Percentiles rank a stretch among this genome's conserved stretches.
Conservation (phyloP, 1,284 basidiomycete genomes). For the Stygiomarasmius scandens region DNA sequence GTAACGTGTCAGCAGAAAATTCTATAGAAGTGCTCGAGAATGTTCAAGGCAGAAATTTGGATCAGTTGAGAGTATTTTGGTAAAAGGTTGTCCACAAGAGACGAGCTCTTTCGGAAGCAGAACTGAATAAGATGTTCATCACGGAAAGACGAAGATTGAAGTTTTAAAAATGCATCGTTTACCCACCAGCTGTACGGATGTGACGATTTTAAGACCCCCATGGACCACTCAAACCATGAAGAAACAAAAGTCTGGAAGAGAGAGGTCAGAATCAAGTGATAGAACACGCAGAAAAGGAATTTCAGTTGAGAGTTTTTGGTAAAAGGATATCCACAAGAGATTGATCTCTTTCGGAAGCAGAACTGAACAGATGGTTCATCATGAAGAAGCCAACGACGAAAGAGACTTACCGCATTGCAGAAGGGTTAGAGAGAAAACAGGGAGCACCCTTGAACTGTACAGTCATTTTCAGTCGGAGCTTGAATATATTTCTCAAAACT, state of each 20-base stretch:
- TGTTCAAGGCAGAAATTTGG: conserved; percentile 23
- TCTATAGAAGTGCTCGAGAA: too few species aligned
- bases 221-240: not conserved
- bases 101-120: conserved; percentile 80
- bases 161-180: not conserved
- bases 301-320: conserved; percentile 53
- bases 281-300: not conserved
- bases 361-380: conserved; percentile 73
- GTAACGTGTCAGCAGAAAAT: too few species aligned
- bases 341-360: conserved; percentile 79
- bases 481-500: not conserved
- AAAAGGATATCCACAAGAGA: conserved; percentile 69
- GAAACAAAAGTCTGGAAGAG: not conserved
- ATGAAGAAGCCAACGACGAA: conserved; percentile 23
- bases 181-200: too few species aligned
- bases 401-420: not conserved
- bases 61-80: conserved; percentile 60
- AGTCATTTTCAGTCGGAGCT: conserved; percentile 20
- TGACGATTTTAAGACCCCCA: too few species aligned
- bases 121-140: conserved; percentile 73
- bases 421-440: not conserved
- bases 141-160: conserved; percentile 23
- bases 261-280: not conserved
- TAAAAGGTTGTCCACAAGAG: conserved; percentile 69
- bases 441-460: conserved; percentile 25